phyloP scores from a whole-genome alignment of 169 alveolate genomes.

The Sarcocystis neurona region DNA sequence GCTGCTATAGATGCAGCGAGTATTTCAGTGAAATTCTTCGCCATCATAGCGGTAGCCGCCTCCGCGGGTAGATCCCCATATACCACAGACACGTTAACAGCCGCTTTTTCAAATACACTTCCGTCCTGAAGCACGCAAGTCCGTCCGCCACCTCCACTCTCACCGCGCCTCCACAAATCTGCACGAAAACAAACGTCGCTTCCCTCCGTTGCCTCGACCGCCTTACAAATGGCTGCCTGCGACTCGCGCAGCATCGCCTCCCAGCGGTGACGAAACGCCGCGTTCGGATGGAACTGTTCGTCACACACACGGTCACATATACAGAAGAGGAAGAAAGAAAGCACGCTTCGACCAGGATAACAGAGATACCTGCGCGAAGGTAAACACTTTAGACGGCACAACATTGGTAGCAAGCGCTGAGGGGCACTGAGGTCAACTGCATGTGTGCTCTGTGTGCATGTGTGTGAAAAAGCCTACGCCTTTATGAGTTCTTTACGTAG shows the following conservation, averaged over 20 bases:
- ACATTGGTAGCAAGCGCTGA: too few species aligned
- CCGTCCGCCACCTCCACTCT: constrained; percentile 76
- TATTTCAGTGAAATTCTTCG: not conserved
- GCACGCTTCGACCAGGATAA: too few species aligned
- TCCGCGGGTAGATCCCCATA: constrained; percentile 74
- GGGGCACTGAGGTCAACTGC: too few species aligned
- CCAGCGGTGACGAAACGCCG: constrained; percentile 71
- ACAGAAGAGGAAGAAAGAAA: too few species aligned
- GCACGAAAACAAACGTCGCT: constrained; percentile 55
- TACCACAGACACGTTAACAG: constrained; percentile 77
- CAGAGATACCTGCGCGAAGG: too few species aligned
- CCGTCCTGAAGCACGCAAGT: constrained; percentile 82
- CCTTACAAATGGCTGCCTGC: constrained; percentile 63
- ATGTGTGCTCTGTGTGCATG: too few species aligned
- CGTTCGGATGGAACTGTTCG: constrained; percentile 67
- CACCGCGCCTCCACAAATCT: constrained; percentile 76
- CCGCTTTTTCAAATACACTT: constrained; percentile 82
- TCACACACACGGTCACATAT: too few species aligned
- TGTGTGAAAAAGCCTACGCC: too few species aligned
- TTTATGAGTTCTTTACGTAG: too few species aligned
- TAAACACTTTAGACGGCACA: too few species aligned
- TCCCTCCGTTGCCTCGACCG: constrained; percentile 65
- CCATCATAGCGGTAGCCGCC: constrained; percentile 72
- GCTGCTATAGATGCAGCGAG: constrained; percentile 67
- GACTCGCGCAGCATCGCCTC: constrained; percentile 60